Evolutionary conservation across 129 eudicot genomes (phyloP), one percentile per base, ranked within the genome.

Genomic region (Artemisia argyi): DNA sequence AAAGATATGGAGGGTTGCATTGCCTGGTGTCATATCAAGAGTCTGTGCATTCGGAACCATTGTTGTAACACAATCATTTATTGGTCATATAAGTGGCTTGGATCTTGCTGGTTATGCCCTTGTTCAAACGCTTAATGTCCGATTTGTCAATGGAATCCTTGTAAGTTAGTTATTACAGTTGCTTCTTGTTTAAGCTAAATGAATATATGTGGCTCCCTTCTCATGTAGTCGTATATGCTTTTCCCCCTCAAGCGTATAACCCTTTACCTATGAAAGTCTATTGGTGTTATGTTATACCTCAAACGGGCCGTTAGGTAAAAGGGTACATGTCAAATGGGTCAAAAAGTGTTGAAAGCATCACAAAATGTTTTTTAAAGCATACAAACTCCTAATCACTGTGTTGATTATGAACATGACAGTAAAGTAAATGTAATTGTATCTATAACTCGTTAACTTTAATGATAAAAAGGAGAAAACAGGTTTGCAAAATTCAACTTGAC

Each of bases 41-140:
- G 86, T 89, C 20, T 61, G 88, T 10, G 75, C 85, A 4, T 89
- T 86, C 48, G 92, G 92, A 69, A 79, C 88, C 4, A 64, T 86
- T 50, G 80, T 86, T 14, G 84, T 87, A 48, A 84, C 94, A 17
- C 96, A 90, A 65, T 85, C 96, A 15, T 87, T 87, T 71, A 72
- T 90, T 9, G 96, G 96, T 39, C 88, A 87, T 72, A 57, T 90
- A 15, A 87, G 84, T 53, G 50, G 74, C 39, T 18, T 85, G 3
- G 96, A 87, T 77, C 96, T 90, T 68, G 96, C 94, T 9, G 86
- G 85, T 30, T 90, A 90, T 70, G 96, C 96, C 4, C 96, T 90
- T 61, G 96, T 90, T 13, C 91, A 87, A 64, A 90, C 96, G 3
- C 78, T 90, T 14, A 77, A 73, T 28, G 88, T 87, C 11, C 94